Evolutionary conservation across 306 rosid genomes (phyloP).

Genomic region (Mucuna pruriens): DNA sequence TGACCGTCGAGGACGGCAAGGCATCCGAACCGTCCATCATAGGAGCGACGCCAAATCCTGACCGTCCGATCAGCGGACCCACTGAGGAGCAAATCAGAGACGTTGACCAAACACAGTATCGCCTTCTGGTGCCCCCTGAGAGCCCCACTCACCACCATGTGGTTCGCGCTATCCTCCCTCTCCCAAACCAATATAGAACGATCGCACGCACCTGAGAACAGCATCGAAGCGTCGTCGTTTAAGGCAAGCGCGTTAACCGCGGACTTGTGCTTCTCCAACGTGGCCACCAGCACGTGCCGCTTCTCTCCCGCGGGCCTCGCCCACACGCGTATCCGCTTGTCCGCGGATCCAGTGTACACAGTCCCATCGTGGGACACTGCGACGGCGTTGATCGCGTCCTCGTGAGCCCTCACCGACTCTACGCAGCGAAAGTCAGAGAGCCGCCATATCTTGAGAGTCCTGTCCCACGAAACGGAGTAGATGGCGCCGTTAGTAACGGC

Average conservation of each 20-base stretch:
- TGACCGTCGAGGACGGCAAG: constrained; percentile 69
- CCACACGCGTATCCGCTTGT: constrained; percentile 77
- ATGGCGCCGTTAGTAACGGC: constrained; percentile 60
- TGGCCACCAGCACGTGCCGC: constrained; percentile 66
- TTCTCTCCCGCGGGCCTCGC: constrained; percentile 54
- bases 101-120: constrained; percentile 69
- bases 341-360: constrained; percentile 87
- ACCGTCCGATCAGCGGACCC: constrained; percentile 94
- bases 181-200: constrained; percentile 95
- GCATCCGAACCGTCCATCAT: constrained; percentile 63
- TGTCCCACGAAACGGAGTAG: constrained; percentile 95
- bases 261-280: constrained; percentile 82
- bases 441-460: constrained; percentile 78
- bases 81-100: constrained; percentile 66
- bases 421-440: constrained; percentile 68
- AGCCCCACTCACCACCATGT: constrained; percentile 87
- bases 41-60: constrained; percentile 75
- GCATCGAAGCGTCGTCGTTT: constrained; percentile 77
- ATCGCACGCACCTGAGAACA: constrained; percentile 92
- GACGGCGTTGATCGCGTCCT: constrained; percentile 87
- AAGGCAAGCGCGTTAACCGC: constrained; percentile 84
- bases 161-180: constrained; percentile 81
- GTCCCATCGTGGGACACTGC: constrained; percentile 74
- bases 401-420: constrained; percentile 82
- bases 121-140: constrained; percentile 83